Conservation (phyloP, 257 asterid genomes). For the Przewalskia tangutica region DNA sequence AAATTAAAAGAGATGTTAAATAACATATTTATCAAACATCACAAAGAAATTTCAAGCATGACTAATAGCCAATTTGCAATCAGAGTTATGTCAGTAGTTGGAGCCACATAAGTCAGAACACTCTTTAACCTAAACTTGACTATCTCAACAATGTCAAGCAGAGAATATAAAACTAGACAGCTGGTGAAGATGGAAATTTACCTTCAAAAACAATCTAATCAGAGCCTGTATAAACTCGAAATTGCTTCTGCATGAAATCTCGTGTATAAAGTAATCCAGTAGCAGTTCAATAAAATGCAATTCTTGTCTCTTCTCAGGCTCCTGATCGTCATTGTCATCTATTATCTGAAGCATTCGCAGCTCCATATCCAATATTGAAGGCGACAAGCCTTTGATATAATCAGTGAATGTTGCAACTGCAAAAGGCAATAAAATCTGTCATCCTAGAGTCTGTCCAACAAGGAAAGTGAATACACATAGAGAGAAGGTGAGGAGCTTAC, state of each 20-base stretch:
- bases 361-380: constrained; percentile 80
- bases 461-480: neutral
- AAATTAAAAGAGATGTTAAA: neutral
- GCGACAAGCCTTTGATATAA: constrained; percentile 59
- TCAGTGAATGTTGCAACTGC: constrained; percentile 77
- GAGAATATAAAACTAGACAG: neutral
- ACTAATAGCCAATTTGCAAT: neutral
- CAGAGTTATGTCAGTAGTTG: neutral
- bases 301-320: constrained; percentile 45
- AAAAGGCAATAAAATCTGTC: constrained; percentile 6
- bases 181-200: constrained; percentile 6
- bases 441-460: neutral
- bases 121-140: neutral
- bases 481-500: constrained; percentile 31
- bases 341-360: constrained; percentile 79
- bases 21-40: neutral
- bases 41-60: neutral
- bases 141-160: neutral
- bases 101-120: neutral
- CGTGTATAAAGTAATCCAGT: constrained; percentile 64
- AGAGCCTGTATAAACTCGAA: constrained; percentile 77
- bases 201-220: constrained; percentile 75
- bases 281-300: constrained; percentile 51
- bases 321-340: constrained; percentile 54
- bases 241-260: constrained; percentile 57